Evolutionary conservation across 2,329 filamentous ascomycete genomes (phyloP).

Genomic region (Pseudogymnoascus sp.): DNA sequence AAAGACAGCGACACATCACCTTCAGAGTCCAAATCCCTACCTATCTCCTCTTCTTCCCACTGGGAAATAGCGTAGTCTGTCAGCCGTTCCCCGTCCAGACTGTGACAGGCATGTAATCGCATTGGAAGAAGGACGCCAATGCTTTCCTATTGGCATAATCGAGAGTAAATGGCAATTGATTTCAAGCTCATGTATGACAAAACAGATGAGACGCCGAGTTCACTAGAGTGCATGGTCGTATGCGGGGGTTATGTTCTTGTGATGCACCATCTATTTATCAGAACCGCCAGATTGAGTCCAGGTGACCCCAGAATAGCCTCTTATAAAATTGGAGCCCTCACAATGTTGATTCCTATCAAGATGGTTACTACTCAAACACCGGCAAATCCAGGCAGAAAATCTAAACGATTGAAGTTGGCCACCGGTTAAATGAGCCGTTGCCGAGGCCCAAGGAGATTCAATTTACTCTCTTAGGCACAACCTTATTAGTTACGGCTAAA

Average conservation of each 20-base stretch:
- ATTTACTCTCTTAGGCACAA: not conserved
- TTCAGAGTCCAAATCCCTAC: not conserved
- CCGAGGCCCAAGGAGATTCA: not conserved
- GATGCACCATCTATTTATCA: not conserved
- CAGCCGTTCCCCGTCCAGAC: not conserved
- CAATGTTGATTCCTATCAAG: not conserved
- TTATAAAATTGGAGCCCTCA: not conserved
- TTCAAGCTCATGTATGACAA: not conserved
- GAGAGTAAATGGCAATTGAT: not conserved
- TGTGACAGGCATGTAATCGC: not conserved
- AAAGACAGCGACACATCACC: not conserved
- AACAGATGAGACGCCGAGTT: not conserved
- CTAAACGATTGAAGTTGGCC: not conserved
- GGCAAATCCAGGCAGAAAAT: too few relatives aligned
- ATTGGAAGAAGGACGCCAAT: not conserved
- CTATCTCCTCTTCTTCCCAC: not conserved
- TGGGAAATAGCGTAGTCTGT: not conserved
- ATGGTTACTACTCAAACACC: not conserved
- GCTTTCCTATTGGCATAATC: not conserved
- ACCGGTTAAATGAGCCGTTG: not conserved
- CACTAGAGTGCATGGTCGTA: not conserved
- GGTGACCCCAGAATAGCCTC: not conserved
- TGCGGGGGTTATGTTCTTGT: not conserved
- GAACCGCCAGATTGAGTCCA: not conserved
- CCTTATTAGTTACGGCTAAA: not conserved